Conservation (phyloP, 176 grass and related monocot genomes). For the Ensete glaucum region DNA sequence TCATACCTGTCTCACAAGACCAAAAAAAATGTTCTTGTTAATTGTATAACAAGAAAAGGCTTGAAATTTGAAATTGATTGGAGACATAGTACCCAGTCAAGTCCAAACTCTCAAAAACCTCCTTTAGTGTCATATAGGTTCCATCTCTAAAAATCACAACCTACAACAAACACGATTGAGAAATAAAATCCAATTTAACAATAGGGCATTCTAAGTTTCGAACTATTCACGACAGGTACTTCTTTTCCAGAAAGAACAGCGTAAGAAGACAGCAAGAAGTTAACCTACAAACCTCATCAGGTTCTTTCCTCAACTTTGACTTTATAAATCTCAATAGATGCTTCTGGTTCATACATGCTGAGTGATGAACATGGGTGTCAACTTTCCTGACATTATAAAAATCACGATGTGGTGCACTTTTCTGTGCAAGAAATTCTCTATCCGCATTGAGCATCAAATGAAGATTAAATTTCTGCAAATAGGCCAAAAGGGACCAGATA, state of each 20-base stretch:
- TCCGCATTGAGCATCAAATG: slow-evolving; percentile 95
- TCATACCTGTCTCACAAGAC: slow-evolving; percentile 59
- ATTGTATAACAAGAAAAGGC: background rate
- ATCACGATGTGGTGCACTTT: slow-evolving; percentile 86
- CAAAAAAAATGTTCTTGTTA: background rate
- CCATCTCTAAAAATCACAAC: slow-evolving; percentile 97
- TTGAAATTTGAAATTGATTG: background rate
- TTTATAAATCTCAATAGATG: slow-evolving; percentile 93
- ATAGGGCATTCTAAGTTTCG: background rate
- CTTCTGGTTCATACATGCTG: slow-evolving; percentile 95
- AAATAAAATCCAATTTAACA: background rate
- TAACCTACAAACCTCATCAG: slow-evolving; percentile 52
- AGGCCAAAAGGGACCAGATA: slow-evolving; percentile 4
- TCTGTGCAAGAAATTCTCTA: slow-evolving; percentile 93
- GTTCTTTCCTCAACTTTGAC: slow-evolving; percentile 91
- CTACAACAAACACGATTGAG: slow-evolving; percentile 22
- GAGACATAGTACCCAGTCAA: slow-evolving; percentile 57
- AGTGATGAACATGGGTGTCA: slow-evolving; percentile 98
- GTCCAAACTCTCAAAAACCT: slow-evolving; percentile 93
- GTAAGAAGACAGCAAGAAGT: too few relatives aligned
- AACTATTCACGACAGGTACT: too few relatives aligned
- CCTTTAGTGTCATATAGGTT: slow-evolving; percentile 86
- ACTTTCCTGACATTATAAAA: slow-evolving; percentile 97
- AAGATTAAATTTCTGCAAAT: slow-evolving; percentile 85
- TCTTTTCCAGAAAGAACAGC: too few relatives aligned